Evolutionary conservation across 805 yeast species (phyloP), one percentile per base, ranked within the genome.

Genomic region (Zygoascus bituminiphila): DNA sequence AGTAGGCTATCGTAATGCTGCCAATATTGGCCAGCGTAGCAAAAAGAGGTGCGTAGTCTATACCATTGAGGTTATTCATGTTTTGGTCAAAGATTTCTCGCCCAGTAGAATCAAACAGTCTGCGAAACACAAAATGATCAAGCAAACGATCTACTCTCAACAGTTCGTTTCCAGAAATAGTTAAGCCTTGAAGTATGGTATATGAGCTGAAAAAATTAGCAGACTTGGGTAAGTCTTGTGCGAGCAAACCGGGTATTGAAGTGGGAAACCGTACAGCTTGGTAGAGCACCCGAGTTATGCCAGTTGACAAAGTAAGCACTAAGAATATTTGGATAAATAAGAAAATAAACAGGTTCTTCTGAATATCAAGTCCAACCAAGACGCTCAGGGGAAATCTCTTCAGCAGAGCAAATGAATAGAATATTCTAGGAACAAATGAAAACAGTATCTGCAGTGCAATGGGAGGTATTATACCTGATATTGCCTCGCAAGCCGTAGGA

Each of bases 131-230:
- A 4, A 66, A 36, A 7, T 74, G 60, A 29, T 67, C 60, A 4
- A 77, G 51, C 38, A 88, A 69, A 17, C 72, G 75, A 47, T 72
- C 75, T 15, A 78, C 66, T 57, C 84, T 81, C 35, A 88, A 59
- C 37, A 89, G 70, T 51, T 79, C 79, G 49, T 78, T 79, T 0
- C 95, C 95, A 53, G 83, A 77, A 47, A 84, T 78, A 1, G 89
- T 77, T 48, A 88, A 67, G 0, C 95, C 91, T 63, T 84, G 81
- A 29, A 88, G 70, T 0, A 86, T 66, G 35, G 88, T 68, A 58
- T 82, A 87, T 2, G 89, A 84, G 62, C 82, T 82, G 66, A 88
- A 89, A 60, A 89, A 88, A 40, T 82, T 85, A 1, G 96, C 82
- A 21, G 95, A 84, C 59, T 84, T 84, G 0, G 96, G 96, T 31